Evolutionary conservation across 2,329 filamentous ascomycete species (phyloP).

Genomic region (Rutstroemia sydowiana): DNA sequence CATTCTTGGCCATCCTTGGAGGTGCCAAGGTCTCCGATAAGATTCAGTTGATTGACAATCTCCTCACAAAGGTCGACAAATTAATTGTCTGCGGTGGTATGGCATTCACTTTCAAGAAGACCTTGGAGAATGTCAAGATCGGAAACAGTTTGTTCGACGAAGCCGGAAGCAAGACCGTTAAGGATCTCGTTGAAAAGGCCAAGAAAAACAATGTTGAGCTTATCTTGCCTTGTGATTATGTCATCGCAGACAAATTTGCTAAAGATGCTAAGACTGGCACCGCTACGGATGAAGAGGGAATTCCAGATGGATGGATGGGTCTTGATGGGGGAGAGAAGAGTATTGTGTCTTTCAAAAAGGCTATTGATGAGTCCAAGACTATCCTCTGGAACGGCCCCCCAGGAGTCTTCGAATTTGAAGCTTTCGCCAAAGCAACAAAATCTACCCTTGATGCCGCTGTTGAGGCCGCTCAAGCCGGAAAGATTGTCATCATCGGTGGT

Average conservation of each 20-base stretch:
- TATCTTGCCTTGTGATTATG: conserved; percentile 88
- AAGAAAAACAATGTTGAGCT: conserved; percentile 95
- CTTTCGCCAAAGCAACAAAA: conserved; percentile 90
- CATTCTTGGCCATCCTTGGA: conserved; percentile 97
- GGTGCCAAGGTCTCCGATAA: conserved; percentile 99
- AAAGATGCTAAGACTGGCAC: conserved; percentile 73
- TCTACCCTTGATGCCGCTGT: conserved; percentile 84
- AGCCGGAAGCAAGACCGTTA: conserved; percentile 85
- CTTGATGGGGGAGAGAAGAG: conserved; percentile 90
- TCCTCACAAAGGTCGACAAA: conserved; percentile 95
- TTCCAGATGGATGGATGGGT: conserved; percentile 97
- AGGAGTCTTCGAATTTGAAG: conserved; percentile 95
- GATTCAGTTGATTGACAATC: conserved; percentile 98
- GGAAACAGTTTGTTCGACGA: conserved; percentile 90
- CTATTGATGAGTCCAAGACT: conserved; percentile 83
- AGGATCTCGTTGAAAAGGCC: conserved; percentile 83
- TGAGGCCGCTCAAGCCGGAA: conserved; percentile 68
- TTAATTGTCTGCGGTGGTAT: conserved; percentile 95
- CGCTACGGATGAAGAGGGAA: conserved; percentile 80
- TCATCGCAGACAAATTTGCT: conserved; percentile 92
- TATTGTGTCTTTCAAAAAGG: conserved; percentile 77
- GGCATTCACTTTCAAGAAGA: conserved; percentile 99
- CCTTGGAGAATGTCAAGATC: conserved; percentile 82
- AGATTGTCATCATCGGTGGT: conserved; percentile 97
- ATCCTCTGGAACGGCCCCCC: conserved; percentile 99